Evolutionary conservation across 2,329 filamentous ascomycete genomes (phyloP).

Genomic region (Aspergillus niger): DNA sequence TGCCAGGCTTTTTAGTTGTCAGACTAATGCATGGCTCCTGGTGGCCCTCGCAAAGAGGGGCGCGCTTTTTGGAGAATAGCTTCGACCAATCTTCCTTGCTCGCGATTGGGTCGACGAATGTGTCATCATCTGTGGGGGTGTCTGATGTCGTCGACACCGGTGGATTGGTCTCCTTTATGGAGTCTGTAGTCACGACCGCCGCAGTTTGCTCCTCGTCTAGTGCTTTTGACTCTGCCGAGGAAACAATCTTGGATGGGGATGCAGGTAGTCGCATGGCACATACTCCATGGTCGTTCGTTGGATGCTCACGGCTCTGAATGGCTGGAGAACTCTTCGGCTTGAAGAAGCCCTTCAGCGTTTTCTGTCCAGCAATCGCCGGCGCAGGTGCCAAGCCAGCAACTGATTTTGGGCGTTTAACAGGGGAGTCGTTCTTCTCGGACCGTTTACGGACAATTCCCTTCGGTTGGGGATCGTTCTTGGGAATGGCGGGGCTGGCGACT

Average conservation of each 20-base stretch:
- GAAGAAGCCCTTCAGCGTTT: constrained; percentile 78
- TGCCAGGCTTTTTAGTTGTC: constrained; percentile 83
- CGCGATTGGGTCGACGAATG: constrained; percentile 67
- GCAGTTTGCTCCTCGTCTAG: not conserved
- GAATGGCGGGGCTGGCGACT: not conserved
- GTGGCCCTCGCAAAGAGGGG: constrained; percentile 80
- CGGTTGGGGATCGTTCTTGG: constrained; percentile 4
- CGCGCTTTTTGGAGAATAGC: constrained; percentile 72
- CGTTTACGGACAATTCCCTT: constrained; percentile 40
- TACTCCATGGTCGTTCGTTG: not conserved
- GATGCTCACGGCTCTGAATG: not conserved
- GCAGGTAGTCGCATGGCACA: not conserved
- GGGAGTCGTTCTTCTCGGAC: constrained; percentile 33
- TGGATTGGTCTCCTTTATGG: constrained; percentile 4
- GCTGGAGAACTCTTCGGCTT: constrained; percentile 55
- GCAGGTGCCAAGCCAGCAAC: constrained; percentile 23
- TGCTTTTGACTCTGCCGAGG: not conserved
- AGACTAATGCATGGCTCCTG: constrained; percentile 81
- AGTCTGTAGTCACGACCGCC: not conserved
- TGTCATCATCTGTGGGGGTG: constrained; percentile 42
- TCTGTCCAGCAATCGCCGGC: constrained; percentile 52
- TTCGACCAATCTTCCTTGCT: constrained; percentile 84
- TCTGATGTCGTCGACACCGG: constrained; percentile 14
- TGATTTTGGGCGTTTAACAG: constrained; percentile 56
- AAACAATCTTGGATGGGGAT: not conserved